A percentile compares a stretch with the other conserved stretches of the same genome.
These are phyloP conservation scores for Collybia sordida DNA, from an alignment of 768 basidiomycete genomes.

Conservation along the genomic window DNA sequence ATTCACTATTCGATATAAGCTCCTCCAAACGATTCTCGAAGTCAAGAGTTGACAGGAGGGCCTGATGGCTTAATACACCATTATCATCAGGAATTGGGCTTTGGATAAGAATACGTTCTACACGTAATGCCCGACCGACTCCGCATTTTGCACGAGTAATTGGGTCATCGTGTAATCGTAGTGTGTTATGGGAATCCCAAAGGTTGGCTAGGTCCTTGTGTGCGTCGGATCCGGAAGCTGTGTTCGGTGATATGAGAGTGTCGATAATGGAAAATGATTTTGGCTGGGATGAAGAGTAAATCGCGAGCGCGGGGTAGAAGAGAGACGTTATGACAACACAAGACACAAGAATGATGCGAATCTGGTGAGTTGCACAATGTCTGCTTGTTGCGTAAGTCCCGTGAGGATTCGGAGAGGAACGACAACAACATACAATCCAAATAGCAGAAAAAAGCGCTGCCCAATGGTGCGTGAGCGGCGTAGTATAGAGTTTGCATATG, in stretches of 20 bases:
- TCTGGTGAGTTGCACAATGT: constrained; percentile 89
- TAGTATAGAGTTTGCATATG: constrained; percentile 21
- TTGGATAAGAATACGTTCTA: constrained; percentile 76
- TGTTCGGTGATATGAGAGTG: constrained; percentile 53
- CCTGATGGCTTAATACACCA: constrained; percentile 58
- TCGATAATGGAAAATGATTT: constrained; percentile 67
- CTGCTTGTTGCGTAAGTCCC: constrained; percentile 34
- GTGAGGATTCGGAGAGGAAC: constrained; percentile 8
- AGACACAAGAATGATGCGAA: constrained; percentile 84
- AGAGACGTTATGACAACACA: constrained; percentile 86
- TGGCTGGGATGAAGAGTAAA: constrained; percentile 75
- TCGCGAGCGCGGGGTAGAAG: constrained; percentile 86
- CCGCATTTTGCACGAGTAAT: constrained; percentile 72
- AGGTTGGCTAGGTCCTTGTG: constrained; percentile 68
- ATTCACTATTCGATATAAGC: constrained; percentile 33
- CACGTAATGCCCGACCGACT: constrained; percentile 65
- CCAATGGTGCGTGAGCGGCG: constrained; percentile 41
- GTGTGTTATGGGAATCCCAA: constrained; percentile 64
- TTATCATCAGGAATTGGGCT: constrained; percentile 47
- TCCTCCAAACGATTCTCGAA: constrained; percentile 60
- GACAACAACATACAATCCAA: constrained; percentile 67
- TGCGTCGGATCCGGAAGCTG: constrained; percentile 50
- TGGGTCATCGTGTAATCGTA: constrained; percentile 70
- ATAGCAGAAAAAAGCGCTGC: constrained; percentile 62
- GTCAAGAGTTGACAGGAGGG: constrained; percentile 61